phyloP scores from a whole-genome alignment of 2,329 filamentous ascomycete genomes.

The Penicillium sp. region DNA sequence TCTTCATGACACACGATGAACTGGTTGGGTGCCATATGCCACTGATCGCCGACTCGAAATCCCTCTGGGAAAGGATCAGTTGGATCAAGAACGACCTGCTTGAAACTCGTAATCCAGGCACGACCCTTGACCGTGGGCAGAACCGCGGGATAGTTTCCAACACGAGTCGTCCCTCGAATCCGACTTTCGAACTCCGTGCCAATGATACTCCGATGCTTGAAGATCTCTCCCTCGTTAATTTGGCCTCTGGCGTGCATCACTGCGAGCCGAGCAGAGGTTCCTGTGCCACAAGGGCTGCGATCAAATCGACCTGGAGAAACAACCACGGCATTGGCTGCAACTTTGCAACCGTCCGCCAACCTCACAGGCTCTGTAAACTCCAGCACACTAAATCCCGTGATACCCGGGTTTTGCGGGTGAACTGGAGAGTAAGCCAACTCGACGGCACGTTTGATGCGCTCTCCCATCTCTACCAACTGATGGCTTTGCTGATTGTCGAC shows the following conservation, averaged over 20 bases:
- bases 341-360: conserved; percentile 23
- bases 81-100: conserved; percentile 46
- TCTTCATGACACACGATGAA: no score
- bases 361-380: conserved; percentile 40
- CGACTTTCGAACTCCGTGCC: conserved; percentile 44
- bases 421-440: conserved; percentile 36
- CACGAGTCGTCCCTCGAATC: conserved; percentile 39
- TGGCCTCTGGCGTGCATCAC: conserved; percentile 44
- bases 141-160: conserved; percentile 43
- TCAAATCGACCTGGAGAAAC: conserved; percentile 49
- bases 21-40: conserved; percentile 17
- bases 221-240: conserved; percentile 37
- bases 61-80: conserved; percentile 46
- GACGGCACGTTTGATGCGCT: conserved; percentile 45
- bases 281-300: conserved; percentile 49
- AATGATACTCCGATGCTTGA: conserved; percentile 45
- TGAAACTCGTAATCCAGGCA: conserved; percentile 49
- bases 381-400: conserved; percentile 43
- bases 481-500: conserved; percentile 34
- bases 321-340: conserved; percentile 43
- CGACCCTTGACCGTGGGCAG: conserved; percentile 44
- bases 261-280: conserved; percentile 46
- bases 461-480: conserved; percentile 44
- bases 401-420: conserved; percentile 45
- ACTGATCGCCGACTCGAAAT: conserved; percentile 40